A percentile compares a stretch with the other conserved stretches of the same genome.
These are phyloP conservation scores for Magnolia officinalis DNA, from an alignment of 164 flowering plant species.

Conservation along the genomic window DNA sequence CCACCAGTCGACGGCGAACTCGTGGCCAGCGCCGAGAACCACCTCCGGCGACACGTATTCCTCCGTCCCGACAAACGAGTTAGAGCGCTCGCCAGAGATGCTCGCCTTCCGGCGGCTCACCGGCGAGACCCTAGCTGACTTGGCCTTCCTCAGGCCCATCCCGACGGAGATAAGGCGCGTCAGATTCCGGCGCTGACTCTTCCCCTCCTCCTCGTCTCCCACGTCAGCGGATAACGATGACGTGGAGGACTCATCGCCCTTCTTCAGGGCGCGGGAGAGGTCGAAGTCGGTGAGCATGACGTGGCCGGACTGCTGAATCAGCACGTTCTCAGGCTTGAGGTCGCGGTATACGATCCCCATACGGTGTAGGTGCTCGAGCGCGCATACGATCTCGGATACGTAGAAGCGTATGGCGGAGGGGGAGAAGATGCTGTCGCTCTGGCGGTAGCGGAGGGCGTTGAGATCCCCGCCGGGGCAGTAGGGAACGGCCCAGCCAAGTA, in stretches of 20 bases:
- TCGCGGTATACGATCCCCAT: conserved; percentile 69
- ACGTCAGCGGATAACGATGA: conserved; percentile 2
- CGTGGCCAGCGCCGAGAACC: conserved; percentile 84
- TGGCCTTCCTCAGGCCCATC: conserved; percentile 41
- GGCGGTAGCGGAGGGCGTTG: conserved; percentile 73
- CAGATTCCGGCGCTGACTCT: conserved; percentile 23
- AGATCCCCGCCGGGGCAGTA: conserved; percentile 91
- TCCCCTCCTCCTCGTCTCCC: background rate
- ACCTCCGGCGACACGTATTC: conserved; percentile 95
- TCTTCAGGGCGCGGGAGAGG: conserved; percentile 38
- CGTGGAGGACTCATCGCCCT: background rate
- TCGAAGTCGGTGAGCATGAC: conserved; percentile 77
- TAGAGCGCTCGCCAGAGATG: conserved; percentile 29
- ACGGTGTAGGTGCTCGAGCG: conserved; percentile 66
- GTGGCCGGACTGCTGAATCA: conserved; percentile 67
- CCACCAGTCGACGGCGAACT: conserved; percentile 97
- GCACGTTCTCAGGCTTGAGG: conserved; percentile 78
- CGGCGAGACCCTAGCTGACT: conserved; percentile 79
- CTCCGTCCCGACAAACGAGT: conserved; percentile 67
- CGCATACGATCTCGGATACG: conserved; percentile 69
- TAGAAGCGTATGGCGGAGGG: conserved; percentile 61
- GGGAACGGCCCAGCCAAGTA: conserved; percentile 82
- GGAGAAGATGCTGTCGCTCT: conserved; percentile 59
- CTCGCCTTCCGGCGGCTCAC: conserved; percentile 37
- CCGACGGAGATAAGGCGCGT: conserved; percentile 40